phyloP scores from a whole-genome alignment of 73 alveolate genomes.

The Paramecium pentaurelia region DNA sequence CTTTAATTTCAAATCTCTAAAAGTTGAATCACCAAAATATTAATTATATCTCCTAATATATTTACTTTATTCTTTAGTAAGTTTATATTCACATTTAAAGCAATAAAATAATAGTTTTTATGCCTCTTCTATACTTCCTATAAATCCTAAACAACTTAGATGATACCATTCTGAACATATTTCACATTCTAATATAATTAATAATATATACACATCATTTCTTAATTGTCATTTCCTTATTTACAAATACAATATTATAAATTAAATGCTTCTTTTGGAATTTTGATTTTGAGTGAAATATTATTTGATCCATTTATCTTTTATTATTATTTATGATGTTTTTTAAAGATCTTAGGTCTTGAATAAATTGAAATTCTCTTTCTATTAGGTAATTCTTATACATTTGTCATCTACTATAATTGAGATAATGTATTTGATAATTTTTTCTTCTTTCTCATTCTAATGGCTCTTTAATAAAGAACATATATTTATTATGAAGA shows the following conservation, averaged over 20 bases:
- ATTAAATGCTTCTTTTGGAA: slow-evolving; percentile 13
- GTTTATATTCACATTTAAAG: slow-evolving; percentile 36
- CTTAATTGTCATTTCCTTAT: not conserved
- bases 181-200: slow-evolving; percentile 47
- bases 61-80: not conserved
- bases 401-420: not conserved
- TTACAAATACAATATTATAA: not conserved
- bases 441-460: slow-evolving; percentile 42
- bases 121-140: slow-evolving; percentile 43
- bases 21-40: slow-evolving; percentile 7
- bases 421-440: not conserved
- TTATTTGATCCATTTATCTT: not conserved
- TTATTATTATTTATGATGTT: not conserved
- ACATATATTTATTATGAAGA: not conserved
- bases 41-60: not conserved
- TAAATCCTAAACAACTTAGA: slow-evolving; percentile 48
- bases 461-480: slow-evolving; percentile 19
- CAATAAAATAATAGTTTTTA: not conserved
- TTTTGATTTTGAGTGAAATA: not conserved
- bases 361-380: slow-evolving; percentile 4
- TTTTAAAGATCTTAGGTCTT: slow-evolving; percentile 2
- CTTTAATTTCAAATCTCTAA: not conserved
- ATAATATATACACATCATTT: slow-evolving; percentile 28
- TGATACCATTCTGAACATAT: slow-evolving; percentile 61
- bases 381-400: not conserved